Percentiles rank a stretch among this genome's conserved stretches.
phyloP scores from a whole-genome alignment of 2,329 filamentous ascomycete species.

The Colletotrichum spinosum region DNA sequence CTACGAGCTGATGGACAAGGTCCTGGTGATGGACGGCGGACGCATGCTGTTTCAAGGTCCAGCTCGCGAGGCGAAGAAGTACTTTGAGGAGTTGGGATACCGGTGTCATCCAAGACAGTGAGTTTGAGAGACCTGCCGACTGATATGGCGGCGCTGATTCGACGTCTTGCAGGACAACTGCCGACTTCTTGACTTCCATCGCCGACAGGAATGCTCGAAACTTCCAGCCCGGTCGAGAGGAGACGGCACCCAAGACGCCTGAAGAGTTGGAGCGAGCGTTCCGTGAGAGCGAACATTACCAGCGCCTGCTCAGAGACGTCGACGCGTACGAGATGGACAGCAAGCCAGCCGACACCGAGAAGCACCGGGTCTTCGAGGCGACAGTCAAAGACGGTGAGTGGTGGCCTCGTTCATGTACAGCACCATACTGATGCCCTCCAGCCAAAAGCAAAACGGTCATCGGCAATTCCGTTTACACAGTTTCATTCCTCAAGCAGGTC shows the following conservation, averaged over 20 bases:
- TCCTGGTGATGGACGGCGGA: constrained; percentile 80
- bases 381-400: constrained; percentile 27
- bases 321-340: constrained; percentile 49
- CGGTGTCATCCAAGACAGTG: constrained; percentile 62
- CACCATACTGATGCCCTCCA: not conserved
- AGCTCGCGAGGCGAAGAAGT: constrained; percentile 72
- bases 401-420: no score
- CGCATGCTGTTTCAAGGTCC: constrained; percentile 83
- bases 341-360: constrained; percentile 50
- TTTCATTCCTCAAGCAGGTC: constrained; percentile 80
- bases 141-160: constrained; percentile 62
- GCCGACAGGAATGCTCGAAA: constrained; percentile 75
- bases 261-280: constrained; percentile 73
- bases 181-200: constrained; percentile 76
- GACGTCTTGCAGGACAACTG: constrained; percentile 60
- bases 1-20: constrained; percentile 76
- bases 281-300: constrained; percentile 65
- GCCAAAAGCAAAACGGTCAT: constrained; percentile 75
- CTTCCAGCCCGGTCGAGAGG: constrained; percentile 70
- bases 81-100: constrained; percentile 83
- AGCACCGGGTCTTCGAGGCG: constrained; percentile 31
- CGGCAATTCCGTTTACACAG: constrained; percentile 80
- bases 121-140: not conserved
- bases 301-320: constrained; percentile 67
- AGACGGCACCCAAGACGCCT: constrained; percentile 70